These are phyloP conservation scores for Lobosporangium transversale DNA, from an alignment of 192 early-diverging fungal genomes.

Conservation along the genomic window DNA sequence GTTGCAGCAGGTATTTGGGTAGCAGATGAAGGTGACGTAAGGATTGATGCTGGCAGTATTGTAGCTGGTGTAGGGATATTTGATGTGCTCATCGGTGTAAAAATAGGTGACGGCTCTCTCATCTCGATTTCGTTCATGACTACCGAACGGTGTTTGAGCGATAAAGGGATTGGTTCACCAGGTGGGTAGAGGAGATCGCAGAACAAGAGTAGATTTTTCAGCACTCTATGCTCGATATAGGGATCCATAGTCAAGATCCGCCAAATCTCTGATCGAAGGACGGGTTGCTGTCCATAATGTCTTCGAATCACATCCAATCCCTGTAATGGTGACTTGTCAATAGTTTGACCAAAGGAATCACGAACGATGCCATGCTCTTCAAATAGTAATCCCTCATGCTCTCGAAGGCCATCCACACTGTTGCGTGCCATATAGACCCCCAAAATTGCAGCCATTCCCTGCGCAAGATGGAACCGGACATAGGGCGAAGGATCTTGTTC, in stretches of 20 bases:
- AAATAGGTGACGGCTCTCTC: slow-evolving; percentile 2
- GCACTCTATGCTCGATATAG: slow-evolving; percentile 64
- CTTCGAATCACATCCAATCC: slow-evolving; percentile 29
- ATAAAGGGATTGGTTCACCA: slow-evolving; percentile 59
- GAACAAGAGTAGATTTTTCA: slow-evolving; percentile 67
- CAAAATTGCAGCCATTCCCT: slow-evolving; percentile 57
- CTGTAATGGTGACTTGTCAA: slow-evolving; percentile 24
- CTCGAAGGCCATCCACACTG: slow-evolving; percentile 1
- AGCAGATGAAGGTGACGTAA: neutral
- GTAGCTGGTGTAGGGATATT: neutral
- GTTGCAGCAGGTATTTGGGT: neutral
- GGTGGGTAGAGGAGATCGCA: slow-evolving; percentile 74
- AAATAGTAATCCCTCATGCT: slow-evolving; percentile 55
- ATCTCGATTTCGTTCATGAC: slow-evolving; percentile 22
- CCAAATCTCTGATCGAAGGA: slow-evolving; percentile 37
- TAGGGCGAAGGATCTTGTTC: slow-evolving; percentile 69
- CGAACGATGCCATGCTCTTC: slow-evolving; percentile 59
- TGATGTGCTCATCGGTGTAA: neutral
- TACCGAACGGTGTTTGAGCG: slow-evolving; percentile 64
- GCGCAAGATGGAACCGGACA: slow-evolving; percentile 66
- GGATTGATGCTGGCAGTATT: neutral
- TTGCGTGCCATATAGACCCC: slow-evolving; percentile 56
- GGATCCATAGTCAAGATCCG: slow-evolving; percentile 38
- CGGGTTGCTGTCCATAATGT: slow-evolving; percentile 33
- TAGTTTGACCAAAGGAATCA: slow-evolving; percentile 16